These are phyloP conservation scores for Scheffersomyces segobiensis DNA, from an alignment of 1,139 yeast species.

Conservation along the genomic window DNA sequence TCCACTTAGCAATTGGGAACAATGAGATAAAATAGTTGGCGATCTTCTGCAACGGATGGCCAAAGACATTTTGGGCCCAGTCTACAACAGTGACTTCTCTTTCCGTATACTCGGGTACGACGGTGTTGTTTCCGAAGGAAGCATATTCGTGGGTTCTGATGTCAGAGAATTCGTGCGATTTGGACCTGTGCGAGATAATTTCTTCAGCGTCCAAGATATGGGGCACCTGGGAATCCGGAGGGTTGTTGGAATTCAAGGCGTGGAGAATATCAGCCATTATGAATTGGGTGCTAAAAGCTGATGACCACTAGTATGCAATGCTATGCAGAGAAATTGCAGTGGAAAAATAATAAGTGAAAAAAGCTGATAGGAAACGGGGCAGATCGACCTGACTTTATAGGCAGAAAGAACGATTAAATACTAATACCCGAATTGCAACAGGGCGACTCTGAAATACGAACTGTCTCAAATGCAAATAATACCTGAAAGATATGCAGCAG, in stretches of 20 bases:
- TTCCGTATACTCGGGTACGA: constrained; percentile 44
- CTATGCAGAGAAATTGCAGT: background rate
- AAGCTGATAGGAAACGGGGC: background rate
- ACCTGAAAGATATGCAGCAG: background rate
- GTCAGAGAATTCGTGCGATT: constrained; percentile 6
- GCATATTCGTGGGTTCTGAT: constrained; percentile 2
- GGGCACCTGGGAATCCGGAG: constrained; percentile 19
- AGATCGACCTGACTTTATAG: background rate
- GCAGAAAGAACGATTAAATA: background rate
- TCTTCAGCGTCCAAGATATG: constrained; percentile 12
- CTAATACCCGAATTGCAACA: background rate
- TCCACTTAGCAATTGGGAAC: constrained; percentile 82
- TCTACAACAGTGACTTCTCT: constrained; percentile 45
- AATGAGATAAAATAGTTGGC: constrained; percentile 56
- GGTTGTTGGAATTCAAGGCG: constrained; percentile 12
- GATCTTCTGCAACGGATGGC: constrained; percentile 41
- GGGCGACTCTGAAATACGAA: background rate
- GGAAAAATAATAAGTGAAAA: background rate
- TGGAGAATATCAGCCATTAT: constrained; percentile 16
- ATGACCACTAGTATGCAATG: background rate
- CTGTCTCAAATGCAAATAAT: background rate
- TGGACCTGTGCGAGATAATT: constrained; percentile 4
- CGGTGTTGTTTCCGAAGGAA: constrained; percentile 14
- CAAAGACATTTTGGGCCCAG: constrained; percentile 39
- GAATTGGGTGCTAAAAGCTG: background rate